These are phyloP conservation scores for Polyplosphaeria fusca DNA, from an alignment of 495 filamentous ascomycete genomes.

Conservation along the genomic window DNA sequence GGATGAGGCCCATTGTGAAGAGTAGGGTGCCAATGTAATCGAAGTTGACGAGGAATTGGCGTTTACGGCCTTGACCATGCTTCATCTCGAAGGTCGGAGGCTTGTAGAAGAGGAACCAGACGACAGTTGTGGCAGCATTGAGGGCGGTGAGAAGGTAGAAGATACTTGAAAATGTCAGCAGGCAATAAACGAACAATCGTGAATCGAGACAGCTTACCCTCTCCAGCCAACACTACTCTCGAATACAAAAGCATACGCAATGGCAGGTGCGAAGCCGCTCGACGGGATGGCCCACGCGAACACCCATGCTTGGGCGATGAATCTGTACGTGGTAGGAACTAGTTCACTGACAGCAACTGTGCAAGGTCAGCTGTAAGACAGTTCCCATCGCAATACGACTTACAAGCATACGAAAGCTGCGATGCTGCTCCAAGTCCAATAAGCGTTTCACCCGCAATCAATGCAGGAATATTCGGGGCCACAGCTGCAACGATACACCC, in stretches of 20 bases:
- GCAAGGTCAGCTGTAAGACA: not conserved
- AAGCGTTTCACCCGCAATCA: constrained; percentile 37
- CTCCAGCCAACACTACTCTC: constrained; percentile 30
- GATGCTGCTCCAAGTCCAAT: constrained; percentile 36
- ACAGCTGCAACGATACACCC: constrained; percentile 39
- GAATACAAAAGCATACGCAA: constrained; percentile 33
- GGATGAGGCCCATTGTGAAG: constrained; percentile 35
- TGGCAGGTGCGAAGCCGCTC: constrained; percentile 25
- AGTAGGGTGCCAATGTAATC: constrained; percentile 40
- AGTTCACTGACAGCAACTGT: constrained; percentile 31
- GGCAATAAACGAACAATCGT: not conserved
- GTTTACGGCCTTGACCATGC: constrained; percentile 29
- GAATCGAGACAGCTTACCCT: constrained; percentile 1
- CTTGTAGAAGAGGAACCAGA: constrained; percentile 37
- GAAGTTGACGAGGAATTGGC: constrained; percentile 37
- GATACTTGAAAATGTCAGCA: constrained; percentile 8
- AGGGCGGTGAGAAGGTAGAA: constrained; percentile 40
- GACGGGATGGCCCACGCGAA: constrained; percentile 28
- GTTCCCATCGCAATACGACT: not conserved
- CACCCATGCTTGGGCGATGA: constrained; percentile 24
- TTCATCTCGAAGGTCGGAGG: constrained; percentile 38
- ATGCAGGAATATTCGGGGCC: constrained; percentile 29
- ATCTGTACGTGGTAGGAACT: constrained; percentile 25
- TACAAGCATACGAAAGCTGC: constrained; percentile 36
- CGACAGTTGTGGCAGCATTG: constrained; percentile 32